Percentiles rank a stretch among this genome's conserved stretches.
These are phyloP conservation scores for Articulospora tetracladia DNA, from an alignment of 495 filamentous ascomycete genomes.

Conservation along the genomic window DNA sequence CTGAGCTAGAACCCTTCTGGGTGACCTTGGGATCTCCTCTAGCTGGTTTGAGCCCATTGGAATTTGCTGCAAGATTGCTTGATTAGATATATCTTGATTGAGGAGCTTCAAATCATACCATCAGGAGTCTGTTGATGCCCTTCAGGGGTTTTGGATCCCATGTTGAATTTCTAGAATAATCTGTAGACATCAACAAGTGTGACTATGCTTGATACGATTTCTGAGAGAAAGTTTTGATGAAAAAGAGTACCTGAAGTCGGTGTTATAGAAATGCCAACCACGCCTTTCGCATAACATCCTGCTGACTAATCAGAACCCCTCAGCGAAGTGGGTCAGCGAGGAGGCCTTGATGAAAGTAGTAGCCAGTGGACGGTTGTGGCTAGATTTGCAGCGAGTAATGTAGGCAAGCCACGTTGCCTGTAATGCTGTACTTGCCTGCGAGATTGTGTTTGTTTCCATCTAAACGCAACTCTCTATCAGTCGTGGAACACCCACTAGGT, in stretches of 20 bases:
- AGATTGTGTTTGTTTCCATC: too few relatives aligned
- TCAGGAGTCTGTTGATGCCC: constrained; percentile 21
- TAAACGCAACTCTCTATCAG: too few relatives aligned
- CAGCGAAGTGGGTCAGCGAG: too few relatives aligned
- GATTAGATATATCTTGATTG: not conserved
- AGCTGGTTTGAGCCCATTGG: constrained; percentile 13
- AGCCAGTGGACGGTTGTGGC: too few relatives aligned
- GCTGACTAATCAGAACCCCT: too few relatives aligned
- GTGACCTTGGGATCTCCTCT: constrained; percentile 6
- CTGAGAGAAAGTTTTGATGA: not conserved
- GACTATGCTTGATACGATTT: not conserved
- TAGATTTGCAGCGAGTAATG: too few relatives aligned
- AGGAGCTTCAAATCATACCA: constrained; percentile 9
- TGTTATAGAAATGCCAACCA: not conserved
- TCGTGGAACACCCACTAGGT: too few relatives aligned
- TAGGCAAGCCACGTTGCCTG: too few relatives aligned
- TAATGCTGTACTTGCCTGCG: too few relatives aligned
- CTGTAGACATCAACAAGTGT: not conserved
- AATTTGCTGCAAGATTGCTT: constrained; percentile 12
- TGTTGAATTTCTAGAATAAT: constrained; percentile 4
- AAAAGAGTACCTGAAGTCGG: not conserved
- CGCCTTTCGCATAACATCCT: too few relatives aligned
- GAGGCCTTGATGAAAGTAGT: too few relatives aligned
- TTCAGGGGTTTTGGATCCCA: constrained; percentile 25
- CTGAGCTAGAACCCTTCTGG: constrained; percentile 11